Conservation (phyloP, 345 rosid genomes). For the Eucalyptus rudis region DNA sequence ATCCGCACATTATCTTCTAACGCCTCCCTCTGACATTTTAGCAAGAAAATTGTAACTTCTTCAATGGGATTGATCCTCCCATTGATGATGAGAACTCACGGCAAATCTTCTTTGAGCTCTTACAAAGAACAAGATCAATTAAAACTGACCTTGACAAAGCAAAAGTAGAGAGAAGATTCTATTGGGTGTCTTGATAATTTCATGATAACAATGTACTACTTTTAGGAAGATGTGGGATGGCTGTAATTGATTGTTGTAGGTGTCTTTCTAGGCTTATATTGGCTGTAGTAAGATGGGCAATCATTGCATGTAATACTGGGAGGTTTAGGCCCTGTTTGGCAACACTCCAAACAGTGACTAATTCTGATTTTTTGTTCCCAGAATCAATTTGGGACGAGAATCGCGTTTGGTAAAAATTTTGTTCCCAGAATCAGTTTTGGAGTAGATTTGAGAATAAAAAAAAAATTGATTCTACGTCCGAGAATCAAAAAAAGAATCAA, state of each 20-base stretch:
- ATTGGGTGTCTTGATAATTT: background rate
- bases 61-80: background rate
- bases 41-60: background rate
- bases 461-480: too few relatives aligned
- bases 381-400: too few relatives aligned
- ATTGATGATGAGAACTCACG: background rate
- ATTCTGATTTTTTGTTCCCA: too few relatives aligned
- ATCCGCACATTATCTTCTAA: background rate
- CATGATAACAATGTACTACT: background rate
- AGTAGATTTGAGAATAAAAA: too few relatives aligned
- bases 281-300: background rate
- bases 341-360: too few relatives aligned
- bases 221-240: background rate
- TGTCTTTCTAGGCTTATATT: fast-evolving
- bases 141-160: background rate
- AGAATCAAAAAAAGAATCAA: too few relatives aligned
- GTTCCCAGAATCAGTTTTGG: too few relatives aligned
- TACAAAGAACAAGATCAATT: background rate
- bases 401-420: too few relatives aligned
- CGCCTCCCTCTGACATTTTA: fast-evolving
- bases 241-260: background rate
- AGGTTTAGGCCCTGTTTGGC: too few relatives aligned
- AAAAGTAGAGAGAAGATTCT: background rate
- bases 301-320: background rate
- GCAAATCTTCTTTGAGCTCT: background rate